Percentiles rank a stretch among this genome's conserved stretches.
phyloP scores from a whole-genome alignment of 768 basidiomycete species.

The Pulveroboletus sp. region DNA sequence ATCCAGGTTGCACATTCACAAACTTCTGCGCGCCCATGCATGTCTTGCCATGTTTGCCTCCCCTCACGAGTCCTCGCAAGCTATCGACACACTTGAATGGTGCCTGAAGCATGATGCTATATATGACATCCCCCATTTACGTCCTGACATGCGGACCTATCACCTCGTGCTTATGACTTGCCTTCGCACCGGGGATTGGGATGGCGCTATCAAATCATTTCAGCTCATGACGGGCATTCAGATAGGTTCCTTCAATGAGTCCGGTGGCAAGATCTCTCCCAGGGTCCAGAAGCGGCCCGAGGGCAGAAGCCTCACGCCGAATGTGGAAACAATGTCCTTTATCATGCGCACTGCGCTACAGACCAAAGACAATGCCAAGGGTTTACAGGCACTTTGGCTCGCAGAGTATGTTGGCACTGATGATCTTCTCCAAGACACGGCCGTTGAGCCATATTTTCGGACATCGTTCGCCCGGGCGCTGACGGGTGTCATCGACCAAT shows the following conservation, averaged over 20 bases:
- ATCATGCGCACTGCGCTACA: conserved; percentile 56
- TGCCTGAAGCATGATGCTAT: conserved; percentile 54
- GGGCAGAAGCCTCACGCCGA: conserved; percentile 44
- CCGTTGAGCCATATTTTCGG: conserved; percentile 34
- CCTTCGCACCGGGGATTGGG: conserved; percentile 62
- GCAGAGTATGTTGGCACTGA: conserved; percentile 43
- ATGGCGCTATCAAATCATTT: conserved; percentile 49
- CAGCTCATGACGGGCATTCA: conserved; percentile 72
- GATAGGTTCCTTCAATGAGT: conserved; percentile 40
- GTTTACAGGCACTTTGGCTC: conserved; percentile 61
- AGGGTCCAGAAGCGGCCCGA: conserved; percentile 38
- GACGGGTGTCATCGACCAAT: conserved; percentile 35
- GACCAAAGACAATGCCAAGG: conserved; percentile 44
- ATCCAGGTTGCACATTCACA: conserved; percentile 54
- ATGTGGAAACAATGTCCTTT: conserved; percentile 50
- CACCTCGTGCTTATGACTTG: conserved; percentile 61
- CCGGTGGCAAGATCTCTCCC: conserved; percentile 37
- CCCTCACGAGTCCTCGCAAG: conserved; percentile 39
- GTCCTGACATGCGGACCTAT: conserved; percentile 41
- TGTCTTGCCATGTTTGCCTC: conserved; percentile 38
- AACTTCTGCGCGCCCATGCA: conserved; percentile 52
- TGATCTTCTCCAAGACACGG: conserved; percentile 27
- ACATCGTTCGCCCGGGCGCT: conserved; percentile 47
- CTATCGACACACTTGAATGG: conserved; percentile 62
- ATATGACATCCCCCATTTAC: conserved; percentile 39